Base-by-base conservation (phyloP, 139 green algal genomes). In the Chlorella sp. region DNA sequence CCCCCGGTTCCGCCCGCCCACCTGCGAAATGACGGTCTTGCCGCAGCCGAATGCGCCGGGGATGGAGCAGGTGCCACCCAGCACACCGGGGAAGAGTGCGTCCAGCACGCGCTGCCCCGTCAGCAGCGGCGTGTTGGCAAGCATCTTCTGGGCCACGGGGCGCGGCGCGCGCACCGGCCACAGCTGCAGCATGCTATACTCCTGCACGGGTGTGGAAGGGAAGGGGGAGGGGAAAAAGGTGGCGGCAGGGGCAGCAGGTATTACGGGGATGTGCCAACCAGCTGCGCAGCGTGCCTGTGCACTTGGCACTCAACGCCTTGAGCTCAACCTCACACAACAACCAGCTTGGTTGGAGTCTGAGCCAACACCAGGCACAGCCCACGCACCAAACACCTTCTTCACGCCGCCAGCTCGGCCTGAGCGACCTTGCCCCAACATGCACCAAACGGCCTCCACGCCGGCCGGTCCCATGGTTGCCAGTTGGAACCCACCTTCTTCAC, bases 41-140 rank as follows among this genome's bases (percentile, higher is more conserved):
- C 97, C 97, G 89, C 97, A 99, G 21, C 97, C 97, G 83, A 99
- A 99, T 15, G 97, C 97, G 62, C 97, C 97, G 18, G 97, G 97
- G 76, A 99, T 99, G 86, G 96, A 94, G 88, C 97, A 99, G 25
- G 97, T 99, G 39, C 97, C 97, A 44, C 97, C 97, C 74, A 98
- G 93, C 51, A 99, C 97, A n/a, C 94, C 97, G 34, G 97, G 97
- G 92, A 99, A 99, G 16, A 99, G 94, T 0, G 92, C 94, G 82
- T 99, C 97, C 88, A 99, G 93, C 74, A 99, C 96, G 63, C 97
- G 92, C 93, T 99, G 97, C 12, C 97, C 97, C 0, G 97, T 99
- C 39, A 99, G 92, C 85, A 99, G 92, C n/a, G 97, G 96, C 4
- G 96, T 98, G 87, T 99, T 95, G 28, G 97, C 95, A 57, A 98